Conservation (phyloP, 768 basidiomycete genomes). For the Naganishia vaughanmartiniae region DNA sequence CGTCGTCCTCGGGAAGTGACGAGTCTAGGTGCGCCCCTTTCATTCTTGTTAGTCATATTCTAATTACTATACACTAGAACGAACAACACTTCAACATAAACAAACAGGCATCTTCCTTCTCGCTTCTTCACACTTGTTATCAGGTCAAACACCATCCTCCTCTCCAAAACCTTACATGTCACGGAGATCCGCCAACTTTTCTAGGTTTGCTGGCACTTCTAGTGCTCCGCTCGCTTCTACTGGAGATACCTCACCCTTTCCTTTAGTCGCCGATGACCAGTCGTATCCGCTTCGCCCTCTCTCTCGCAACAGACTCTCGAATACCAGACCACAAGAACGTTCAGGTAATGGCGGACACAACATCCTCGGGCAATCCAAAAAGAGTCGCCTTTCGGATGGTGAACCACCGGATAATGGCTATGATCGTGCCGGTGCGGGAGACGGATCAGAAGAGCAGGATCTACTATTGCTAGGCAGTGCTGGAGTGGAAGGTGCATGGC, state of each 20-base stretch:
- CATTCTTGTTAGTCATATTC: too few relatives aligned
- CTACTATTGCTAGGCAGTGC: conserved; percentile 15
- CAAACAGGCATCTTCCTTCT: too few relatives aligned
- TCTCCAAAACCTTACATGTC: background rate
- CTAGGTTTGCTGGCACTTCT: conserved; percentile 8
- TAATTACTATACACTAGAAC: too few relatives aligned
- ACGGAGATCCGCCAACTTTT: conserved; percentile 12
- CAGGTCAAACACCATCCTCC: background rate
- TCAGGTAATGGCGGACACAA: background rate
- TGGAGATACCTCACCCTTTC: background rate
- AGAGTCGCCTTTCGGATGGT: conserved; percentile 9
- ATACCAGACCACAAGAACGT: background rate
- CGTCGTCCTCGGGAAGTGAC: background rate
- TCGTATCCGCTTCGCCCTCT: conserved; percentile 16
- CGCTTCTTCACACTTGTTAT: background rate
- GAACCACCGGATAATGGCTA: conserved; percentile 1
- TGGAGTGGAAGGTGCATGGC: conserved; percentile 28
- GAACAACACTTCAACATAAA: background rate
- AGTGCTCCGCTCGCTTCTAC: background rate
- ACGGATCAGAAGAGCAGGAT: conserved; percentile 22
- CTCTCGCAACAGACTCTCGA: conserved; percentile 2
- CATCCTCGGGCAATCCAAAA: background rate
- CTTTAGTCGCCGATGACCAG: background rate
- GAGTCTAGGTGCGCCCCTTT: background rate
- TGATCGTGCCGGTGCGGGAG: background rate